Percentiles rank a stretch among this genome's conserved stretches.
Evolutionary conservation across 192 early-diverging fungal genomes (phyloP).

Genomic region (Mortierella claussenii): DNA sequence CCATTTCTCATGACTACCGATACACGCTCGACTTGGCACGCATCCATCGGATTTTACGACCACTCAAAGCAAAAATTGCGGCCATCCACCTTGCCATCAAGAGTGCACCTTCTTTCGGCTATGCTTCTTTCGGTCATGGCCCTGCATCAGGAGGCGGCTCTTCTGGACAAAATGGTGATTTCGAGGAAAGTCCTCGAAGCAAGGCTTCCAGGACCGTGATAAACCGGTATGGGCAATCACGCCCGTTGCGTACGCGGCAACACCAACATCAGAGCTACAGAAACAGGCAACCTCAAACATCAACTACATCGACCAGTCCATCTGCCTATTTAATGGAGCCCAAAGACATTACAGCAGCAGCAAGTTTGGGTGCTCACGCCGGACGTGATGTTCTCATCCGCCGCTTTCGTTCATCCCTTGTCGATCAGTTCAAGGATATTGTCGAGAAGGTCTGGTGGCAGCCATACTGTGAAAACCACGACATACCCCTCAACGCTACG

Average conservation of each 20-base stretch:
- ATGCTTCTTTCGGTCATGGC: background rate
- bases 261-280: background rate
- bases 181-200: background rate
- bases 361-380: background rate
- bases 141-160: too few relatives aligned
- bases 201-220: background rate
- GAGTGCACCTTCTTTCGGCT: slow-evolving; percentile 26
- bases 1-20: slow-evolving; percentile 22
- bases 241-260: background rate
- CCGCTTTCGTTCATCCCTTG: slow-evolving; percentile 22
- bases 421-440: slow-evolving; percentile 20
- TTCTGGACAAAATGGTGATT: too few relatives aligned
- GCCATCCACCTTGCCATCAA: slow-evolving; percentile 45
- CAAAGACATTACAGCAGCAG: background rate
- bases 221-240: background rate
- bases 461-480: slow-evolving; percentile 39
- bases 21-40: slow-evolving; percentile 26
- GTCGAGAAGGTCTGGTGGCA: slow-evolving; percentile 50
- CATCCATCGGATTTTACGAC: slow-evolving; percentile 33
- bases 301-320: background rate
- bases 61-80: slow-evolving; percentile 38
- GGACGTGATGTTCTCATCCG: slow-evolving; percentile 15
- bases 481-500: slow-evolving; percentile 16
- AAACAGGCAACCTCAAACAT: background rate
- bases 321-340: background rate